phyloP scores from a whole-genome alignment of 805 yeast species.

The Teunomyces tritomae region DNA sequence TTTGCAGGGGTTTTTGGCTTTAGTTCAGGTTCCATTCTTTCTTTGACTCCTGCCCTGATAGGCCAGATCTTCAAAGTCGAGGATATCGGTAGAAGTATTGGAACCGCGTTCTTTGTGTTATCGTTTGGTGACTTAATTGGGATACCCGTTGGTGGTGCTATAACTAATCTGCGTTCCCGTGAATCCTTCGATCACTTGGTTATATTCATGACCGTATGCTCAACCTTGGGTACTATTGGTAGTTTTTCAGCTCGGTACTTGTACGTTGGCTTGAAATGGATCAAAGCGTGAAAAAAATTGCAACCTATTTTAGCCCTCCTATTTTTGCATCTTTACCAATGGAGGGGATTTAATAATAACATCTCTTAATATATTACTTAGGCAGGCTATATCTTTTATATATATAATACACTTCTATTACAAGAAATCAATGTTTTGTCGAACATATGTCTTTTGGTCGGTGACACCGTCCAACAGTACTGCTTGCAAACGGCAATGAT shows the following conservation, averaged over 20 bases:
- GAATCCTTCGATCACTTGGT: conserved; percentile 21
- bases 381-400: not conserved
- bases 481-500: conserved; percentile 23
- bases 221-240: conserved; percentile 20
- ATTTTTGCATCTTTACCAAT: no score
- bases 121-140: conserved; percentile 27
- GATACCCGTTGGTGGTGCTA: conserved; percentile 28
- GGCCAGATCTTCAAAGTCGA: conserved; percentile 25
- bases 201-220: conserved; percentile 18
- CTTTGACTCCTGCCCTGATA: conserved; percentile 23
- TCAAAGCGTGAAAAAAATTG: not conserved
- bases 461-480: conserved; percentile 30
- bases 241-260: conserved; percentile 19
- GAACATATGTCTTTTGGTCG: conserved; percentile 18
- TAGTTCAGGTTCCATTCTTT: conserved; percentile 26
- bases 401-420: conserved; percentile 4
- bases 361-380: not conserved
- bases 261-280: conserved; percentile 18
- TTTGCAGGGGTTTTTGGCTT: conserved; percentile 27
- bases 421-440: conserved; percentile 15
- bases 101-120: conserved; percentile 16
- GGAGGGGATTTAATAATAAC: no score
- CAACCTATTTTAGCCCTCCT: no score
- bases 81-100: conserved; percentile 25
- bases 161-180: conserved; percentile 12